phyloP scores from a whole-genome alignment of 176 grass and related monocot genomes.

The Aegilops bicornis region DNA sequence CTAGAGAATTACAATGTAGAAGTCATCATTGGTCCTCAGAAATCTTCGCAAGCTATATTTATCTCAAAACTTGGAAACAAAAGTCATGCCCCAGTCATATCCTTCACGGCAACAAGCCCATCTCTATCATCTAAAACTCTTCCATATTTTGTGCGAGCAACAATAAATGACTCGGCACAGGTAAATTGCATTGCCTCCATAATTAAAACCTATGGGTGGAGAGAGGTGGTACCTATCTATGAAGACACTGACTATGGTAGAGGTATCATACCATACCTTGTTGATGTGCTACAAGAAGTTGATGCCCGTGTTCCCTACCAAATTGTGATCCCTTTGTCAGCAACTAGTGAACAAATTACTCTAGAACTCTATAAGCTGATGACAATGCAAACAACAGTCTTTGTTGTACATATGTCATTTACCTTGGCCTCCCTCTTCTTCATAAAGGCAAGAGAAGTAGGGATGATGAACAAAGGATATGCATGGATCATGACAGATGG shows the following conservation, averaged over 20 bases:
- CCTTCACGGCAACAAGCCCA: conserved; percentile 52
- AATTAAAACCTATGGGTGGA: conserved; percentile 53
- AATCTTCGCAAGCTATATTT: conserved; percentile 49
- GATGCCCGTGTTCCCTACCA: conserved; percentile 29
- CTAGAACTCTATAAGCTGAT: conserved; percentile 54
- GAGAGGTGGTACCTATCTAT: conserved; percentile 42
- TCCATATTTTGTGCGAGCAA: conserved; percentile 52
- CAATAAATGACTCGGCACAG: conserved; percentile 41
- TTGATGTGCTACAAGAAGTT: conserved; percentile 33
- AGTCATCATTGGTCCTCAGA: conserved; percentile 52
- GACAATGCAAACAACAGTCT: conserved; percentile 67
- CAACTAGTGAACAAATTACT: conserved; percentile 37
- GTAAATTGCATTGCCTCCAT: conserved; percentile 40
- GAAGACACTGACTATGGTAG: conserved; percentile 52
- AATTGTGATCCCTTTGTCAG: conserved; percentile 24
- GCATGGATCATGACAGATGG: conserved; percentile 62
- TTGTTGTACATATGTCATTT: conserved; percentile 50
- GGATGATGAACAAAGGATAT: conserved; percentile 60
- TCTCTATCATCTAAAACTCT: conserved; percentile 14
- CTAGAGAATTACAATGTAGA: conserved; percentile 45
- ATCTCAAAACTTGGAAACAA: conserved; percentile 46
- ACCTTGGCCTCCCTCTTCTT: conserved; percentile 36
- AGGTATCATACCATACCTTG: conserved; percentile 49
- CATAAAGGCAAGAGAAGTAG: conserved; percentile 40
- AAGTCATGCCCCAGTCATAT: conserved; percentile 47